These are phyloP conservation scores for Komagataella pastoris DNA, from an alignment of 805 yeast genomes.

Conservation along the genomic window DNA sequence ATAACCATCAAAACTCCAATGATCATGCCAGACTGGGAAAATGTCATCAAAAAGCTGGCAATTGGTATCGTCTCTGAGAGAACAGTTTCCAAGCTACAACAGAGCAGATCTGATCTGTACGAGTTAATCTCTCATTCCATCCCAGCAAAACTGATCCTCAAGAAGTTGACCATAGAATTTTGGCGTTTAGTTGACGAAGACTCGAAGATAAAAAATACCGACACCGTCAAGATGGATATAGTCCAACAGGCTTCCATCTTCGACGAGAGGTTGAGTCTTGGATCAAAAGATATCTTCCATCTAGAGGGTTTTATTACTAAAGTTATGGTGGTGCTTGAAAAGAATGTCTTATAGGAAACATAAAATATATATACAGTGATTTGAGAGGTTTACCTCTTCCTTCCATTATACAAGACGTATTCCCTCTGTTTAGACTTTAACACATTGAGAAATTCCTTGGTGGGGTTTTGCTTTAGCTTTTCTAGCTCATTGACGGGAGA, in stretches of 20 bases:
- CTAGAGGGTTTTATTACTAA: constrained; percentile 88
- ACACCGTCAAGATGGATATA: constrained; percentile 26
- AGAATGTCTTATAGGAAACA: constrained; percentile 5
- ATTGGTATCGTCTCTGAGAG: constrained; percentile 43
- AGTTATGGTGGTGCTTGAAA: constrained; percentile 67
- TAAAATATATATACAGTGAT: neutral
- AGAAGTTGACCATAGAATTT: constrained; percentile 31
- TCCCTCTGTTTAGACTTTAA: constrained; percentile 36
- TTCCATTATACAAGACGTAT: constrained; percentile 26
- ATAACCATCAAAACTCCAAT: constrained; percentile 33
- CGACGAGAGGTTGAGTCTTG: constrained; percentile 80
- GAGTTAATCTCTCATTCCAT: constrained; percentile 89
- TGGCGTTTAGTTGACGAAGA: constrained; percentile 10
- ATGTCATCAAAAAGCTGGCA: constrained; percentile 59
- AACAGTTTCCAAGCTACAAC: constrained; percentile 46
- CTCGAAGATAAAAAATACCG: constrained; percentile 7
- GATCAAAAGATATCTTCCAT: constrained; percentile 85
- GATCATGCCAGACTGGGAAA: constrained; percentile 80
- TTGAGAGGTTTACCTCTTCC: constrained; percentile 4
- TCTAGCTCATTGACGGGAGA: constrained; percentile 41
- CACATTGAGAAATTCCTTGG: constrained; percentile 46
- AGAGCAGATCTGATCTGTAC: constrained; percentile 57
- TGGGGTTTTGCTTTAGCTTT: constrained; percentile 43
- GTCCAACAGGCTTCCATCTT: constrained; percentile 50
- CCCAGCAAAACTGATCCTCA: constrained; percentile 73